phyloP scores from a whole-genome alignment of 2,329 filamentous ascomycete species.

The Mycosphaerella sp. region DNA sequence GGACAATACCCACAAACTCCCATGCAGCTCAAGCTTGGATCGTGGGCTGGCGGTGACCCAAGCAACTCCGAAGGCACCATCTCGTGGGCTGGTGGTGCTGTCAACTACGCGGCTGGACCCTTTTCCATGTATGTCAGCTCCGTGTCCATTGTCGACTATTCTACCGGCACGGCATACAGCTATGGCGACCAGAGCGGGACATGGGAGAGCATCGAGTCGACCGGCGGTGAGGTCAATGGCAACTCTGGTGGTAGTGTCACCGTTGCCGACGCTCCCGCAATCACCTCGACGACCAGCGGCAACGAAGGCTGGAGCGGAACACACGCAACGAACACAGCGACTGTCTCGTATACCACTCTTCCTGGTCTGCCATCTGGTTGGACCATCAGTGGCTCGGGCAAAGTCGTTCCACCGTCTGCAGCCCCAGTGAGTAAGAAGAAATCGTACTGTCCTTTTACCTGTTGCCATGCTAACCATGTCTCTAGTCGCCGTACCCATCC shows the following conservation, averaged over 20 bases:
- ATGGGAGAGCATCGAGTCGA: constrained; percentile 74
- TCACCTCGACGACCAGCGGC: constrained; percentile 56
- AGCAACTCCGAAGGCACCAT: constrained; percentile 76
- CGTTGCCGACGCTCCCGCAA: constrained; percentile 51
- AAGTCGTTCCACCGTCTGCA: constrained; percentile 67
- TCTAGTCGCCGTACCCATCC: constrained; percentile 40
- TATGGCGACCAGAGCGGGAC: constrained; percentile 73
- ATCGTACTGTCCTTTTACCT: constrained; percentile 24
- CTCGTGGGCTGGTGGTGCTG: constrained; percentile 78
- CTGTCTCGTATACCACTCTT: constrained; percentile 41
- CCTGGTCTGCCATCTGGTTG: constrained; percentile 68
- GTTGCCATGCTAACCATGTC: constrained; percentile 23
- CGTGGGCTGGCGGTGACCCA: constrained; percentile 86
- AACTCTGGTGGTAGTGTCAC: constrained; percentile 51
- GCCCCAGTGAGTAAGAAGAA: constrained; percentile 57
- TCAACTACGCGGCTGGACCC: constrained; percentile 75
- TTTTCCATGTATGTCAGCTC: constrained; percentile 79
- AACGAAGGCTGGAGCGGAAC: constrained; percentile 60
- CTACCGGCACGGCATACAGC: constrained; percentile 75
- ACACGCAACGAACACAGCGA: constrained; percentile 39
- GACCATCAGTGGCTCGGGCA: constrained; percentile 70
- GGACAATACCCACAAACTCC: constrained; percentile 88
- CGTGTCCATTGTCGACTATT: constrained; percentile 79
- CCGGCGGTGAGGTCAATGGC: constrained; percentile 63
- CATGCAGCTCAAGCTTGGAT: constrained; percentile 87